A percentile compares a stretch with the other conserved stretches of the same genome.
These are phyloP conservation scores for Bolboschoenoplectus hybrid DNA, from an alignment of 202 grass and related monocot species.

Conservation along the genomic window DNA sequence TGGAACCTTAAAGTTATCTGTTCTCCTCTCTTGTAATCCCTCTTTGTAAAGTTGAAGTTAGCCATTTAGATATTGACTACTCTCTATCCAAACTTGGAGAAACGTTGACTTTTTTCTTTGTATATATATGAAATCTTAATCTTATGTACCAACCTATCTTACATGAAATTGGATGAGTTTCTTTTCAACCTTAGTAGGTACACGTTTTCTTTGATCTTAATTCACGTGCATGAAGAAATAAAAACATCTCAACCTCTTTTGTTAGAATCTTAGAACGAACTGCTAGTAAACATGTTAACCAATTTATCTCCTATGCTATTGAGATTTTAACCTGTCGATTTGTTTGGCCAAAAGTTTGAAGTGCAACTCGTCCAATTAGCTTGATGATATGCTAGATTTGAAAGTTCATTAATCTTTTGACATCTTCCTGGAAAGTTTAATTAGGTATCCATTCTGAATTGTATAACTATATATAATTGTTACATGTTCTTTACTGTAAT, in stretches of 20 bases:
- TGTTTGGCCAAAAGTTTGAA: background rate
- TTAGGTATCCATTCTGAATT: background rate
- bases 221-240: background rate
- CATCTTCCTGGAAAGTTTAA: background rate
- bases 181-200: background rate
- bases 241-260: background rate
- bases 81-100: background rate
- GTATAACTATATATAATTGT: background rate
- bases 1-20: background rate
- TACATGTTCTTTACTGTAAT: background rate
- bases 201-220: background rate
- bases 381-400: background rate
- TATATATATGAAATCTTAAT: slow-evolving; percentile 2
- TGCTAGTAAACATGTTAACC: background rate
- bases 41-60: background rate
- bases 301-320: background rate
- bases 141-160: background rate
- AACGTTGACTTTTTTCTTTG: background rate
- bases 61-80: background rate
- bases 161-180: background rate
- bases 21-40: background rate
- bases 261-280: background rate
- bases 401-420: background rate
- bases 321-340: background rate
- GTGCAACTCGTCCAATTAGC: background rate